Conservation (phyloP, 228 moss, liverwort and hornwort species). For the Sphagnum fallax region DNA sequence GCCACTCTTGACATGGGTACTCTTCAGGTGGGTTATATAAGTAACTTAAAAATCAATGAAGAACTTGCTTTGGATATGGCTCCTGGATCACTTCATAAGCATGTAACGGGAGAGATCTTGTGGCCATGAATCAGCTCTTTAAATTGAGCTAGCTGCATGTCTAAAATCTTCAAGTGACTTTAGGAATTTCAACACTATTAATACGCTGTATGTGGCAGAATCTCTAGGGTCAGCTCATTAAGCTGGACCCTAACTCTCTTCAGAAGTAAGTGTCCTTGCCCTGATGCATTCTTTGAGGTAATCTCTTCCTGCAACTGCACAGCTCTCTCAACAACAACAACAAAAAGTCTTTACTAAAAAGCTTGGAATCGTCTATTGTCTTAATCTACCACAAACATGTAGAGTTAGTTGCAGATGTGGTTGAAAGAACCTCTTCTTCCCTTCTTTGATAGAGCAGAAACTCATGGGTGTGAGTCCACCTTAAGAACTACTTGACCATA, state of each 20-base stretch:
- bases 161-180: conserved; percentile 52
- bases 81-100: no score
- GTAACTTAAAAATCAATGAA: not conserved
- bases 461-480: no score
- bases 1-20: conserved; percentile 80
- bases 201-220: conserved; percentile 76
- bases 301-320: conserved; percentile 45
- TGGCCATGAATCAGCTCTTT: no score
- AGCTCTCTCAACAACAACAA: conserved; percentile 21
- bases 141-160: no score
- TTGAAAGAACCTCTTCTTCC: no score
- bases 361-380: not conserved
- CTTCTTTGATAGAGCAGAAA: no score
- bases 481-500: no score
- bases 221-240: conserved; percentile 89
- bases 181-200: conserved; percentile 85
- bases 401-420: no score
- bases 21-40: conserved; percentile 73
- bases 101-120: no score
- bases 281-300: conserved; percentile 74
- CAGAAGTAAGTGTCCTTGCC: conserved; percentile 52
- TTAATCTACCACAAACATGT: no score
- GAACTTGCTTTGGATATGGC: not conserved
- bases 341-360: conserved; percentile 15
- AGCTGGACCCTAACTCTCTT: conserved; percentile 95